Evolutionary conservation across 257 asterid species (phyloP), one percentile per base, ranked within the genome.

Genomic region (Leonotis leonurus): DNA sequence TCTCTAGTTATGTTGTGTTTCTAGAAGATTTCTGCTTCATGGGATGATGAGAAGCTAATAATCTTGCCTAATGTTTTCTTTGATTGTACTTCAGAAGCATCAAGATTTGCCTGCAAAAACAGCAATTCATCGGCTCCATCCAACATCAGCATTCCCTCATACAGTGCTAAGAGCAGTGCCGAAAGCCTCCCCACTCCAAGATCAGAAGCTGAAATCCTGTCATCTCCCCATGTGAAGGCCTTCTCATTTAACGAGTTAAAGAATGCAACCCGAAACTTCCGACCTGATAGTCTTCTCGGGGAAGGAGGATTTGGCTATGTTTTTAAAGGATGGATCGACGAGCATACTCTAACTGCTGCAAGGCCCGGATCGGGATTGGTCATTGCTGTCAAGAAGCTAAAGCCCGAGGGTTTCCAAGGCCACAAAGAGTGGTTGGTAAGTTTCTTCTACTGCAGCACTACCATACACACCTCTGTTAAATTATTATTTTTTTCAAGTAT

Each of bases 361-460:
- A 93, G 44, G 43, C 89, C 97, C 4, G 95, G 99, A 53, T 89
- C 86, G 4, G 96, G 99, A 60, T 67, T 89, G 74, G 97, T 89
- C 74, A 81, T 92, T 52, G 99, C 99, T 20, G 99, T 92, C 53
- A 92, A 92, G 81, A 89, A 82, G 80, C 76, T 92, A 64, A 89
- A 89, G 74, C 97, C 97, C 1, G 99, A 92, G 71, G 96, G 99
- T 10, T 92, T 83, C 67, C 99, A 92, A 71, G 99, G 99, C 65
- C 99, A 92, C 77, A 89, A 92, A 70, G 97, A 92, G 84, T 92
- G 99, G 99, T 59, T 92, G 99, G 99, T 92, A 83, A 2, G 92
- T 75, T 12, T 50, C 49, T 54, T 52, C 2, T 33, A 45, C 4
- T 37, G 13, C 35, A 10, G 20, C 10, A 26, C 43, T 46, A 4